Conservation (phyloP, 129 eudicot species). For the Oenanthe sinensis region DNA sequence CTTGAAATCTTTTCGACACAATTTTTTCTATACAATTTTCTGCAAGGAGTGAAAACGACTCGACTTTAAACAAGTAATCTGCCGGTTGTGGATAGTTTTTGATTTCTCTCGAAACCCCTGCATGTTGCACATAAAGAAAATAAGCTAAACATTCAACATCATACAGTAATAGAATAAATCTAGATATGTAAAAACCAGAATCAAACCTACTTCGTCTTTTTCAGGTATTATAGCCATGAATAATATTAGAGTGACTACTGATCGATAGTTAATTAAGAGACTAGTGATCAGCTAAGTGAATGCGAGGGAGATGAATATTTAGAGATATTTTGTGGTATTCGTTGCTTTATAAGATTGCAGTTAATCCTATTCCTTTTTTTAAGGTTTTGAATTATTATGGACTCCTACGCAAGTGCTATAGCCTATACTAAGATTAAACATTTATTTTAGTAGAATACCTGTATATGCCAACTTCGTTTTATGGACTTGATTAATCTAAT, state of each 20-base stretch:
- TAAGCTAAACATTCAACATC: background rate
- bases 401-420: background rate
- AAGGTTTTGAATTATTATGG: background rate
- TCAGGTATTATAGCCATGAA: background rate
- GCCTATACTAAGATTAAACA: too few species aligned
- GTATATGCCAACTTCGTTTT: background rate
- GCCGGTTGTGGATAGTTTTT: background rate
- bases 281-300: background rate
- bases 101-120: background rate
- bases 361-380: background rate
- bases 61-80: conserved; percentile 2
- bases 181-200: background rate
- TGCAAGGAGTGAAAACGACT: background rate
- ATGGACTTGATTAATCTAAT: background rate
- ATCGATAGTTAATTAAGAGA: background rate
- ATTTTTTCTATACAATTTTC: background rate
- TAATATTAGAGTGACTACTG: background rate
- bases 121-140: background rate
- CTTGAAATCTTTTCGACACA: background rate
- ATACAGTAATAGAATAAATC: background rate
- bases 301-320: background rate
- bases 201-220: background rate
- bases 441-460: background rate
- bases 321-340: background rate
- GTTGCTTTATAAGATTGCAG: background rate